A percentile compares a stretch with the other conserved stretches of the same genome.
phyloP scores from a whole-genome alignment of 345 rosid species.

The Arabis alpina region DNA sequence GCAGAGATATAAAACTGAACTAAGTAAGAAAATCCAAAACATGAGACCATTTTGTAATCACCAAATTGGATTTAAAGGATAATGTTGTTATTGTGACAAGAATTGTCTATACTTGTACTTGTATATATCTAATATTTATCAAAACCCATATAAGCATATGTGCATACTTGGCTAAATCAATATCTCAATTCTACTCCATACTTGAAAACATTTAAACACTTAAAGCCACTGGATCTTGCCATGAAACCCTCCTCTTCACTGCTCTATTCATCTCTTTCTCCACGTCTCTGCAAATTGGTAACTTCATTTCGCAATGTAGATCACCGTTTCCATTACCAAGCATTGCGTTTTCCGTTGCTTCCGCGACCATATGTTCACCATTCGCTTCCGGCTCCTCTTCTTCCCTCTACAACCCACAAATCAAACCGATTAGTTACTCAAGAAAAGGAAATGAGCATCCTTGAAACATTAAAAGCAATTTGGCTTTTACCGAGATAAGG shows the following conservation, averaged over 20 bases:
- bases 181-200: conserved; percentile 30
- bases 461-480: conserved; percentile 4
- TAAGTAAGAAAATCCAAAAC: not conserved
- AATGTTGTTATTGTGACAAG: not conserved
- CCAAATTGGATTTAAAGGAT: conserved; percentile 17
- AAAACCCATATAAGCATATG: conserved; percentile 29
- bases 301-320: conserved; percentile 52
- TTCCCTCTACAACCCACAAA: conserved; percentile 59
- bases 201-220: conserved; percentile 55
- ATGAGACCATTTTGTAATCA: conserved; percentile 16
- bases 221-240: conserved; percentile 95
- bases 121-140: not conserved
- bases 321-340: conserved; percentile 53
- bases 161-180: conserved; percentile 27
- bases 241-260: conserved; percentile 90
- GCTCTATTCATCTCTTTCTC: conserved; percentile 57
- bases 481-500: conserved; percentile 72
- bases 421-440: conserved; percentile 1
- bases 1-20: too few relatives aligned
- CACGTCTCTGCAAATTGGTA: conserved; percentile 59
- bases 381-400: conserved; percentile 65
- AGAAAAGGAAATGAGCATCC: not conserved
- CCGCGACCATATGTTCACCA: conserved; percentile 46
- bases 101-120: conserved; percentile 8
- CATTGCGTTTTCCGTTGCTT: conserved; percentile 48